These are phyloP conservation scores for Apophysomyces trapeziformis DNA, from an alignment of 371 early-diverging fungal species.

Conservation along the genomic window DNA sequence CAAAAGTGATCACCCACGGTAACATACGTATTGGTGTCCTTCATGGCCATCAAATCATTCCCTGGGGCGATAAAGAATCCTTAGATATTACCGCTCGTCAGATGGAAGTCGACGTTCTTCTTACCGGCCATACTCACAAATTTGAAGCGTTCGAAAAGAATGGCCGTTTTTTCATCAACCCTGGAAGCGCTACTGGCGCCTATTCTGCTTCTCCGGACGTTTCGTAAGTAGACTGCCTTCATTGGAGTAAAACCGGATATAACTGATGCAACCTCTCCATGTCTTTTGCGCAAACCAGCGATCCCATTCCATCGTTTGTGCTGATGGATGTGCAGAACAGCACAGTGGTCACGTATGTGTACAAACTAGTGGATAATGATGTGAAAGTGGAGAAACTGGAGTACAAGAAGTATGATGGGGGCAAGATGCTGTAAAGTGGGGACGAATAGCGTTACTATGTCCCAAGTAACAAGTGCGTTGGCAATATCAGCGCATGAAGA, in stretches of 20 bases:
- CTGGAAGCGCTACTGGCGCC: conserved; percentile 94
- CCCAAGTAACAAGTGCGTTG: no score
- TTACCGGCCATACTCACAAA: conserved; percentile 86
- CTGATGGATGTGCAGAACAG: conserved; percentile 91
- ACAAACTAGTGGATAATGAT: conserved; percentile 87
- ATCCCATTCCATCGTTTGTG: conserved; percentile 87
- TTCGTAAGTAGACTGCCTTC: conserved; percentile 34
- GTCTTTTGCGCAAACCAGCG: conserved; percentile 32
- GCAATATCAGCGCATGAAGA: no score
- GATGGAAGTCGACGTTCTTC: conserved; percentile 90
- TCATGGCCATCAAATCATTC: conserved; percentile 91
- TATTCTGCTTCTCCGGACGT: conserved; percentile 54
- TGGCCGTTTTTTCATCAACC: conserved; percentile 91
- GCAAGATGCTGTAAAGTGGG: conserved; percentile 32
- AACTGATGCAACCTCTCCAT: not conserved
- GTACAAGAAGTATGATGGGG: conserved; percentile 67
- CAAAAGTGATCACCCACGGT: conserved; percentile 78
- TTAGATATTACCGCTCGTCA: conserved; percentile 81
- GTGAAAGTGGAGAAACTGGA: conserved; percentile 94
- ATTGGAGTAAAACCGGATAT: not conserved
- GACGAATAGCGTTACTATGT: no score
- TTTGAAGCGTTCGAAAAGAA: conserved; percentile 92
- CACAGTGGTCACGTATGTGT: conserved; percentile 85
- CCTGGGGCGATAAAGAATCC: conserved; percentile 85
- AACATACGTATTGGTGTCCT: conserved; percentile 81